These are phyloP conservation scores for Eucalyptus camaldulensis DNA, from an alignment of 345 rosid species.

Conservation along the genomic window DNA sequence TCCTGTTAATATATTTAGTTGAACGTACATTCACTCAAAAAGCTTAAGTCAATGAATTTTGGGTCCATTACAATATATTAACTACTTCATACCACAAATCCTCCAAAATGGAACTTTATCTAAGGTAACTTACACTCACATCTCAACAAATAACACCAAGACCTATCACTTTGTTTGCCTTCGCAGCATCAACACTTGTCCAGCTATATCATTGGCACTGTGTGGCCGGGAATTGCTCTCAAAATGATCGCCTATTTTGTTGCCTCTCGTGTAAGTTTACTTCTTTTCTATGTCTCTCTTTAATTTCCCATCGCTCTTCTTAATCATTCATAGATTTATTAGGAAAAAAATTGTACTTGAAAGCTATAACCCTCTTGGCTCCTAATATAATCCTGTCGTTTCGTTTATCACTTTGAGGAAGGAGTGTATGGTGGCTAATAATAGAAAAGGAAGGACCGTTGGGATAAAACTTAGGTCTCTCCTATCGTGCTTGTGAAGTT, in stretches of 20 bases:
- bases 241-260: constrained; percentile 83
- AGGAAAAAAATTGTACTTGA: not conserved
- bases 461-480: not conserved
- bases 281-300: not conserved
- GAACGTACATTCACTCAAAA: no score
- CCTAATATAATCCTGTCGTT: not conserved
- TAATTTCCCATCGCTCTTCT: not conserved
- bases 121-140: not conserved
- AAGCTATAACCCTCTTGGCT: not conserved
- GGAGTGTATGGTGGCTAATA: not conserved
- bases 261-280: constrained; percentile 65
- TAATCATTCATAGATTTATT: not conserved
- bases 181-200: constrained; percentile 69
- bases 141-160: constrained; percentile 11
- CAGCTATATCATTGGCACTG: constrained; percentile 75
- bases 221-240: constrained; percentile 92
- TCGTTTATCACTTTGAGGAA: not conserved
- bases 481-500: not conserved
- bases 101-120: no score
- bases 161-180: constrained; percentile 81
- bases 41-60: no score
- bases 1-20: no score
- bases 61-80: no score
- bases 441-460: not conserved
- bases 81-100: no score